These are phyloP conservation scores for Diplosphaera chodatii DNA, from an alignment of 139 green algal species.

Conservation along the genomic window DNA sequence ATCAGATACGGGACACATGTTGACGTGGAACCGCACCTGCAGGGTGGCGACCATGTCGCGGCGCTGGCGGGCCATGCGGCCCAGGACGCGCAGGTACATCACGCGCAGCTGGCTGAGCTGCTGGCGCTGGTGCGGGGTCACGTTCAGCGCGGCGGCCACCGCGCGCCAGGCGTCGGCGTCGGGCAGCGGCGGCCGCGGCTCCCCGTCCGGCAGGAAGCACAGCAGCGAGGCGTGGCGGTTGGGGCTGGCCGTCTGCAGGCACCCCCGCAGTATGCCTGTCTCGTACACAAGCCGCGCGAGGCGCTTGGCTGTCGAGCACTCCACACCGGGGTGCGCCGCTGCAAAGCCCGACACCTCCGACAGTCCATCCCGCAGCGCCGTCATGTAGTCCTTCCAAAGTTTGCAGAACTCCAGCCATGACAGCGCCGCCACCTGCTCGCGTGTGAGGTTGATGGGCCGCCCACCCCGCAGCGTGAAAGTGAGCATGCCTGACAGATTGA, in stretches of 20 bases:
- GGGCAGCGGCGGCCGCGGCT: background rate
- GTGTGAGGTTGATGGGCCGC: background rate
- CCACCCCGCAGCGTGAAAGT: background rate
- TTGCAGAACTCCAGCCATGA: constrained; percentile 1
- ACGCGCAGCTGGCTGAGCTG: background rate
- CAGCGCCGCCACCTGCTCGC: background rate
- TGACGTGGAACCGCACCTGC: background rate
- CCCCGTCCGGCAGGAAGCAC: background rate
- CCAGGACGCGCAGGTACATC: background rate
- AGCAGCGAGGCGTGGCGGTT: background rate
- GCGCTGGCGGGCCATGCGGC: background rate
- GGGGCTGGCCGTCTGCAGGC: background rate
- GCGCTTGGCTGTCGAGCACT: background rate
- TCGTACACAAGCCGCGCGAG: background rate
- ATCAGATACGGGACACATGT: too few relatives aligned
- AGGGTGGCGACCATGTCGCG: background rate
- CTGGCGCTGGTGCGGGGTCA: background rate
- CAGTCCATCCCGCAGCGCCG: background rate
- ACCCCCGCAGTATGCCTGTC: background rate
- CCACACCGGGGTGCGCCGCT: background rate
- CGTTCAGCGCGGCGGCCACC: background rate
- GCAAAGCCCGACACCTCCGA: background rate
- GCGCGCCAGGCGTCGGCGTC: background rate
- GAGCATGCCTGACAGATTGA: background rate
- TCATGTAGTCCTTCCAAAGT: background rate